Evolutionary conservation across 352 stramenopile species (phyloP), one percentile per base, ranked within the genome.

Genomic region (Globisporangium recalcitrans): DNA sequence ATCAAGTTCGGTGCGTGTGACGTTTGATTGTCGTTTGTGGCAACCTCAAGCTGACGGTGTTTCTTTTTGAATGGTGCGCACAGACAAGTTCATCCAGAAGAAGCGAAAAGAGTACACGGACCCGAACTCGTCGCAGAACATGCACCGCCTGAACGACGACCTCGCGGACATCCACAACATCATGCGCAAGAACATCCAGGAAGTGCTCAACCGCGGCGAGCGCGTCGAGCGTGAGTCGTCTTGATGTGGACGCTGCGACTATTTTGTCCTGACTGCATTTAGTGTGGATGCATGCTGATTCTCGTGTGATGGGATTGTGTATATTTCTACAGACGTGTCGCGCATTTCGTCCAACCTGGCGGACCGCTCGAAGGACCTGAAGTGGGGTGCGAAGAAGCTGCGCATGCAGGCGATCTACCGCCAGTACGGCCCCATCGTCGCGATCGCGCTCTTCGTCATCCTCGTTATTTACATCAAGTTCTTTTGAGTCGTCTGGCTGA

Each of bases 121-220:
- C 75, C 96, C 96, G 21, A 98, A 95, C 58, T 98, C 90, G 52
- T 88, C 88, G 36, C 82, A 97, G 70, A 98, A 98, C 74, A 98
- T 98, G 80, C 88, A 93, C 59, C 93, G 94, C 44, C 75, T 99
- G 38, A 98, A 98, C 77, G 90, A 98, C 65, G 97, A 99, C 70
- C 81, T 99, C 58, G 91, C 90, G 31, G 97, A 99, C 64, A 99
- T 99, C 77, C 96, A 99, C 78, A 98, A 94, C 70, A 99, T 99
- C 72, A 99, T 99, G 97, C 88, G 91, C 71, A 97, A 98, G 71
- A 99, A 99, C 81, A 98, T 98, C 63, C 88, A 98, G 67, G 93
- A 98, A 65, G 92, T 98, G 66, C 82, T 97, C 40, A 96, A 95
- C 68, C 90, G 90, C 24, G 90, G 90, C 62, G 90, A 97, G 54